A percentile compares a stretch with the other conserved stretches of the same genome.
Evolutionary conservation across 164 flowering plant species (phyloP).

Genomic region (Stephania japonica): DNA sequence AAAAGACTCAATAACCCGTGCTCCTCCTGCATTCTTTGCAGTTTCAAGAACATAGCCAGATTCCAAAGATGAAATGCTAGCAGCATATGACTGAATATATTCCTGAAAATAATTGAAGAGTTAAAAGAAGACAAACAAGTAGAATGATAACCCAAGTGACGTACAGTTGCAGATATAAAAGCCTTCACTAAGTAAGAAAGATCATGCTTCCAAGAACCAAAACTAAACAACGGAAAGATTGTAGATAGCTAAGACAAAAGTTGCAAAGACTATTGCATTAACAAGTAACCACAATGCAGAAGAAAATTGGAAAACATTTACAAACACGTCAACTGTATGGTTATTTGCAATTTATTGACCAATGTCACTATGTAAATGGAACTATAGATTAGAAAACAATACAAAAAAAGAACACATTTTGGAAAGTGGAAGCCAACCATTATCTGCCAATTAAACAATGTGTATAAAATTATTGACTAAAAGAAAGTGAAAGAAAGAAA

Average conservation of each 20-base stretch:
- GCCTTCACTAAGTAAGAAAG: background rate
- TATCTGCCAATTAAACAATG: too few species aligned
- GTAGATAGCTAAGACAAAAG: background rate
- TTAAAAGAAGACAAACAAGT: background rate
- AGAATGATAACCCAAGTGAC: background rate
- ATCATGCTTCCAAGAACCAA: background rate
- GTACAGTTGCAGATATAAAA: background rate
- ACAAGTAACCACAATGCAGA: too few species aligned
- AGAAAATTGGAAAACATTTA: too few species aligned
- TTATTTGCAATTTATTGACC: background rate
- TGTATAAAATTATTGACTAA: too few species aligned
- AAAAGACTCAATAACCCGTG: constrained; percentile 81
- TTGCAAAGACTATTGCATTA: background rate
- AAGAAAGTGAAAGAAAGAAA: background rate
- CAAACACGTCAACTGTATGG: too few species aligned
- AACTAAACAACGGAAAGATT: background rate
- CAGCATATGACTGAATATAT: constrained; percentile 47
- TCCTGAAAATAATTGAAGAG: constrained; percentile 35
- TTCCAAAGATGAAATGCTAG: constrained; percentile 68
- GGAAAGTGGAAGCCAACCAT: too few species aligned
- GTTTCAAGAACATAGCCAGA: constrained; percentile 49
- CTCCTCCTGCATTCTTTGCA: constrained; percentile 70
- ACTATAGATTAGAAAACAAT: too few species aligned
- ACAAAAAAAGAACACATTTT: too few species aligned
- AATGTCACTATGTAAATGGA: too few species aligned